A percentile compares a stretch with the other conserved stretches of the same genome.
Conservation (phyloP, 2,329 filamentous ascomycete species). For the Aspergillus fumigatus region DNA sequence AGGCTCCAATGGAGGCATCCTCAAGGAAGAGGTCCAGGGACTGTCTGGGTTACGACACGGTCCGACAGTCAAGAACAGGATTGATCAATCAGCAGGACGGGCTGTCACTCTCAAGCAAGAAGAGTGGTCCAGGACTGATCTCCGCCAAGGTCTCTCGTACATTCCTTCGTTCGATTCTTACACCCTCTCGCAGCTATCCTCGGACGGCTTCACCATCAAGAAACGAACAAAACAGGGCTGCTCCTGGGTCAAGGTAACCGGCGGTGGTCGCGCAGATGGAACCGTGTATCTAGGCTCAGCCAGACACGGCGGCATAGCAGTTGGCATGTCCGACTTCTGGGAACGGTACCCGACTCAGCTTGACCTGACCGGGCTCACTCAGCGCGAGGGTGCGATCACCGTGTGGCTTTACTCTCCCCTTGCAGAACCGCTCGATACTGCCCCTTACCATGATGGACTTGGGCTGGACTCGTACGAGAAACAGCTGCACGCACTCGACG, state of each 20-base stretch:
- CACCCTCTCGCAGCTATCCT: slow-evolving; percentile 52
- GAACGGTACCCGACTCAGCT: slow-evolving; percentile 57
- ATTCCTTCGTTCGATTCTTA: slow-evolving; percentile 58
- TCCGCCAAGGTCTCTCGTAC: slow-evolving; percentile 31
- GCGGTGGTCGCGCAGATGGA: slow-evolving; percentile 52
- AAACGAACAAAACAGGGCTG: slow-evolving; percentile 57
- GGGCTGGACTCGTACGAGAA: slow-evolving; percentile 53
- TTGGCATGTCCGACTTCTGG: slow-evolving; percentile 60
- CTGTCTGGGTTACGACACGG: slow-evolving; percentile 55
- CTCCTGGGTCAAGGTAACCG: slow-evolving; percentile 51
- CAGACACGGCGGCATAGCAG: slow-evolving; percentile 53
- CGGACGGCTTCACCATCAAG: slow-evolving; percentile 57
- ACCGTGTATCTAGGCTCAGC: slow-evolving; percentile 57
- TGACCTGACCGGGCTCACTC: slow-evolving; percentile 48
- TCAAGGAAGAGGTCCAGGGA: slow-evolving; percentile 57
- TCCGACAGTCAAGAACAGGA: slow-evolving; percentile 27
- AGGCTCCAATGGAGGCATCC: slow-evolving; percentile 51
- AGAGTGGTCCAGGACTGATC: slow-evolving; percentile 1
- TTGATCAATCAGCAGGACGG: slow-evolving; percentile 31
- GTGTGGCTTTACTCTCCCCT: slow-evolving; percentile 58
- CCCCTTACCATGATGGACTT: slow-evolving; percentile 56
- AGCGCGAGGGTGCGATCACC: slow-evolving; percentile 48
- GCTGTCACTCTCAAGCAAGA: slow-evolving; percentile 36
- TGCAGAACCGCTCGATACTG: slow-evolving; percentile 52
- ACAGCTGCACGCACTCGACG: slow-evolving; percentile 56